phyloP scores from a whole-genome alignment of 331 rosid genomes.

The Rosa hybrid region DNA sequence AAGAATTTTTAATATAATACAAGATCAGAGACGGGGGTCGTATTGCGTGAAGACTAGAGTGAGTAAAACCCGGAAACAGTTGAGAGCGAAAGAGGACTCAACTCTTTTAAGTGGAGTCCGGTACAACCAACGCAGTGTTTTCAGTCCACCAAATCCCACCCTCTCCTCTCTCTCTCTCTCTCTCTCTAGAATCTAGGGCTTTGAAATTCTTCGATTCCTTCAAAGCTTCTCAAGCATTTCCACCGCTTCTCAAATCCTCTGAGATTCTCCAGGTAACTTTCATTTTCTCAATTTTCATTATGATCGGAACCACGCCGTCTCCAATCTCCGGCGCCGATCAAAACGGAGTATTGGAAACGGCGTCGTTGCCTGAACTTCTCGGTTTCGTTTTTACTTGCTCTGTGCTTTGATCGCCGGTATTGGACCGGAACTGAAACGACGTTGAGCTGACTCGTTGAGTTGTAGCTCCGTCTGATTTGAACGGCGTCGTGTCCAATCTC shows the following conservation, averaged over 20 bases:
- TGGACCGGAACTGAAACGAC: neutral
- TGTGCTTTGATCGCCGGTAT: neutral
- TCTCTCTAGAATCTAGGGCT: conserved; percentile 30
- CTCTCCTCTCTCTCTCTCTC: conserved; percentile 21
- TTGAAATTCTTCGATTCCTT: conserved; percentile 8
- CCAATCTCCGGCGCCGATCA: neutral
- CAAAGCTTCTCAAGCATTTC: conserved; percentile 29
- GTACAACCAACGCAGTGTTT: neutral
- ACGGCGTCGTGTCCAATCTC: neutral
- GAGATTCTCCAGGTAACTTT: neutral
- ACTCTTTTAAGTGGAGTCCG: neutral
- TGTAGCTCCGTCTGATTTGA: neutral
- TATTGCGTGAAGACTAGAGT: neutral
- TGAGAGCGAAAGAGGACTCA: neutral
- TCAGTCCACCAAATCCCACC: conserved; percentile 34
- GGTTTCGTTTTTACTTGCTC: neutral
- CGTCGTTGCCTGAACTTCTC: neutral
- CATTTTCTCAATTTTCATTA: conserved; percentile 20
- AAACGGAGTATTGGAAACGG: neutral
- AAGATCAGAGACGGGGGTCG: neutral
- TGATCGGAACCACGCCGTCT: conserved; percentile 10
- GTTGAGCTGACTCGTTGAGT: conserved; percentile 8
- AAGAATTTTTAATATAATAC: neutral
- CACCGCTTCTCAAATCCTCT: conserved; percentile 14
- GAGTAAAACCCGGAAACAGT: neutral